Conservation (phyloP, 768 basidiomycete species). For the Psilocybe subaeruginosa region DNA sequence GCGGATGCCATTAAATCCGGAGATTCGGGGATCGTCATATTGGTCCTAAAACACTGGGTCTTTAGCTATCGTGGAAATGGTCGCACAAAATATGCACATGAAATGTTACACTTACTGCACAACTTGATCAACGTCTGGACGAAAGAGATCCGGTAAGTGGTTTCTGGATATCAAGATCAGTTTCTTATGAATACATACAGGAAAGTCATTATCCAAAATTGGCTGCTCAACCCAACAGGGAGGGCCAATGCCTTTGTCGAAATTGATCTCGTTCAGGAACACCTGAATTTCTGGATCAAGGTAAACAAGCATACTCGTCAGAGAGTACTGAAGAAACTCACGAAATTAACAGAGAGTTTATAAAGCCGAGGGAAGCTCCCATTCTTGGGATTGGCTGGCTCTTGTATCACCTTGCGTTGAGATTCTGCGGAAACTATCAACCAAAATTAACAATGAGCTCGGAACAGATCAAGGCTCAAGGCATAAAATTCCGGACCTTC, state of each 20-base stretch:
- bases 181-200: conserved; percentile 10
- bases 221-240: conserved; percentile 36
- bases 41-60: conserved; percentile 31
- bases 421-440: conserved; percentile 21
- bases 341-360: conserved; percentile 20
- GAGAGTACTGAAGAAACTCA: not conserved
- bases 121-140: conserved; percentile 29
- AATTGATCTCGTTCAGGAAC: conserved; percentile 35
- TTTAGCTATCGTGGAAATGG: conserved; percentile 33
- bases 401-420: conserved; percentile 27
- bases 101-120: conserved; percentile 32
- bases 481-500: conserved; percentile 21
- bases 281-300: conserved; percentile 37
- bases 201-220: conserved; percentile 29
- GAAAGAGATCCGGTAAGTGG: conserved; percentile 20
- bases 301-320: conserved; percentile 8
- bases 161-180: not conserved
- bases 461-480: conserved; percentile 23
- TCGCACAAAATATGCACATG: conserved; percentile 34
- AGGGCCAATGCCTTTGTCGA: conserved; percentile 27
- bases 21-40: conserved; percentile 31
- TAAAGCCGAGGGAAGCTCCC: conserved; percentile 25
- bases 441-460: conserved; percentile 18
- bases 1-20: conserved; percentile 33
- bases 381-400: conserved; percentile 32